Evolutionary conservation across 805 yeast genomes (phyloP), one percentile per base, ranked within the genome.

Genomic region (Wickerhamomyces alni): DNA sequence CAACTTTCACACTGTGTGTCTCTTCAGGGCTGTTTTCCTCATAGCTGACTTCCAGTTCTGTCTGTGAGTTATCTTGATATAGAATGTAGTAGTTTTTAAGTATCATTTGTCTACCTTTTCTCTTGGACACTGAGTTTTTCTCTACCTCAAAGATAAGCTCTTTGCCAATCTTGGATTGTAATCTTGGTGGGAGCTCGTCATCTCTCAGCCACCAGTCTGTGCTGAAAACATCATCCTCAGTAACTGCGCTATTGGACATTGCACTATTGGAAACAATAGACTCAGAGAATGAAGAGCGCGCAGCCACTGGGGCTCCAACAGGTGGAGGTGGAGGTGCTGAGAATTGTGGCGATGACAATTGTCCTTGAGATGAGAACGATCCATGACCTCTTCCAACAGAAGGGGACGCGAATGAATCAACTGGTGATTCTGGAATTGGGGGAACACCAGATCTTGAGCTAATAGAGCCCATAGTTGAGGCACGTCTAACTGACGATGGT

Each of bases 21-120:
- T n/a, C 55, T 12, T 71, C 55, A 2, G 93, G 87, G 40, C 78
- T 73, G 12, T 64, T 62, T 13, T 55, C 49, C 30, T 80, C 80
- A 51, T 67, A 87, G 17, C 71, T 67, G 5, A 84, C 62, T 36
- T 80, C 77, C 45, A 87, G 62, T 1, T 74, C 62, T 4, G 80
- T 65, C 48, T 81, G 87, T 1, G 93, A 75, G 48, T 82, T 77
- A 55, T 86, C 94, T 44, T 74, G 77, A 58, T 78, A 81, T 30
- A 88, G 61, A 12, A 87, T 67, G 54, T 86, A 87, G 47, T 83
- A 78, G 46, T 82, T 88, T 39, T 82, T 69, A 45, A 74, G 66
- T 5, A 68, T 61, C 38, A 64, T 45, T 3, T 44, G 47, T 31
- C 77, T 63, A 18, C 75, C 75, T 11, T 76, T 75, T 48, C 95